Percentiles rank a stretch among this genome's conserved stretches.
Conservation (phyloP, 169 alveolate genomes). For the Plasmodium inui region DNA sequence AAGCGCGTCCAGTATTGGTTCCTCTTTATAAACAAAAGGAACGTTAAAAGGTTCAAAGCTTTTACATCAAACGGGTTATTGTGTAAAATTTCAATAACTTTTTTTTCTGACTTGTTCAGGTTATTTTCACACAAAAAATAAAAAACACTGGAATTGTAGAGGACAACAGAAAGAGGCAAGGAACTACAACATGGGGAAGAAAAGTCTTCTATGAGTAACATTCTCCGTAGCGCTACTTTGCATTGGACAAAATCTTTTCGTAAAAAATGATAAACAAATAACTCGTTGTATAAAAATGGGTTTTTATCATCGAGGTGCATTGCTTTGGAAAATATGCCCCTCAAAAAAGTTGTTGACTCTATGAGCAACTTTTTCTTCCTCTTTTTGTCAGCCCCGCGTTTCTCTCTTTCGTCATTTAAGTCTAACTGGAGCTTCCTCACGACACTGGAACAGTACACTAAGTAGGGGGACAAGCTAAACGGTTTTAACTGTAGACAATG, state of each 20-base stretch:
- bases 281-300: constrained; percentile 42
- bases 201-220: not conserved
- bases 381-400: not conserved
- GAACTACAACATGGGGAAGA: not conserved
- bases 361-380: not conserved
- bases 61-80: constrained; percentile 46
- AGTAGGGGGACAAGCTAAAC: constrained; percentile 15
- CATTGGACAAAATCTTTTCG: constrained; percentile 24
- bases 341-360: constrained; percentile 7
- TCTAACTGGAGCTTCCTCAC: constrained; percentile 12
- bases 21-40: constrained; percentile 22
- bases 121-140: constrained; percentile 27
- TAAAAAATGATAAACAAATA: constrained; percentile 42
- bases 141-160: constrained; percentile 34
- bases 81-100: constrained; percentile 6
- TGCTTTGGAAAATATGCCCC: constrained; percentile 20
- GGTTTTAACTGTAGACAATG: constrained; percentile 20
- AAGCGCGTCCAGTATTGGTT: constrained; percentile 37
- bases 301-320: constrained; percentile 22
- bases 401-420: not conserved
- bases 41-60: constrained; percentile 25
- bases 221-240: constrained; percentile 4
- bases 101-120: constrained; percentile 32
- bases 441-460: constrained; percentile 16
- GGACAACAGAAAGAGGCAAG: constrained; percentile 3